Evolutionary conservation across 2,329 filamentous ascomycete genomes (phyloP).

Genomic region (Xylariales sp.): DNA sequence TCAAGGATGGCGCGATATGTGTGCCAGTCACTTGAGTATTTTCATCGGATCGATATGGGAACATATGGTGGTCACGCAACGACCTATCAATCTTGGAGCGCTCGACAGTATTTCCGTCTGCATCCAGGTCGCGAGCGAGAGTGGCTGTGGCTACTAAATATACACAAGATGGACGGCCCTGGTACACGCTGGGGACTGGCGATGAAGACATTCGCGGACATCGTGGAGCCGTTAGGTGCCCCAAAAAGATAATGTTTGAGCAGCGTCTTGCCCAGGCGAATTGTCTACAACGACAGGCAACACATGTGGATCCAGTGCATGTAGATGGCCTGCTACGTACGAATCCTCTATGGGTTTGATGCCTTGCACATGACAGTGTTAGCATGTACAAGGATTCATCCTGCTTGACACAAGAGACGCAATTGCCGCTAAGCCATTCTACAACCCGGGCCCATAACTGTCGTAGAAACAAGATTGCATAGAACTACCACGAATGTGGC

Average conservation of each 20-base stretch:
- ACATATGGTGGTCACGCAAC: conserved; percentile 15
- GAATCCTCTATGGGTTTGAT: no score
- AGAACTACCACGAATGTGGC: no score
- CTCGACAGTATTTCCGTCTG: conserved; percentile 16
- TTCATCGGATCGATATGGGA: conserved; percentile 16
- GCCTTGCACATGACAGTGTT: no score
- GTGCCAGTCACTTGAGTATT: conserved; percentile 16
- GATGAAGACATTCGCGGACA: conserved; percentile 16
- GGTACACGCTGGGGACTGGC: conserved; percentile 16
- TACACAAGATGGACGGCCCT: conserved; percentile 15
- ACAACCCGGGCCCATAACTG: no score
- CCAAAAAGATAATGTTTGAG: conserved; percentile 1
- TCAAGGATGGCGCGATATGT: conserved; percentile 14
- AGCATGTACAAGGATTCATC: no score
- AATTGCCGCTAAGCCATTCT: no score
- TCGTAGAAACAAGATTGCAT: no score
- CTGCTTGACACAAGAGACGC: no score
- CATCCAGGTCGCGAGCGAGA: conserved; percentile 17
- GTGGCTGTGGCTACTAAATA: conserved; percentile 14
- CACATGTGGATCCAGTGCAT: no score
- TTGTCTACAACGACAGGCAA: no score
- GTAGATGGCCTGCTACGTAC: no score
- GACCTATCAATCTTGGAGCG: conserved; percentile 16
- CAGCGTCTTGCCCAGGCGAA: background rate
- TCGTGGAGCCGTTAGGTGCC: conserved; percentile 11